Conservation (phyloP, 2,329 filamentous ascomycete genomes). For the Pseudogymnoascus sp. region DNA sequence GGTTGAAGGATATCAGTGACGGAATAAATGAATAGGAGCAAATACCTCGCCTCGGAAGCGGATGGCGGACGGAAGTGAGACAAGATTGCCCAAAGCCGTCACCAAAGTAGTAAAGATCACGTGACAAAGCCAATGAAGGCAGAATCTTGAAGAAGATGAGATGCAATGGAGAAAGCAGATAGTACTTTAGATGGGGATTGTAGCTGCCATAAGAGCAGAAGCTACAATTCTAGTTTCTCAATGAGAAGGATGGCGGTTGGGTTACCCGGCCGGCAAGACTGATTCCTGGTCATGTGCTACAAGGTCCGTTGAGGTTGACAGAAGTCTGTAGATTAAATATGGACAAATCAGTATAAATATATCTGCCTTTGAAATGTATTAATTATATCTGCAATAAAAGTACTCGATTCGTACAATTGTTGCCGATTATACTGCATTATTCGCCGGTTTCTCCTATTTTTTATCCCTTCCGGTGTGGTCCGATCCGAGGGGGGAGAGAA, state of each 20-base stretch:
- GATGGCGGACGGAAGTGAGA: background rate
- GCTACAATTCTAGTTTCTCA: background rate
- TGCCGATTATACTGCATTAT: background rate
- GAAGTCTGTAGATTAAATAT: slow-evolving; percentile 2
- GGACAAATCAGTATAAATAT: background rate
- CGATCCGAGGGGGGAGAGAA: background rate
- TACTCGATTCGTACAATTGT: background rate
- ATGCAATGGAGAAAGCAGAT: background rate
- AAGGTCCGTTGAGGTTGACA: background rate
- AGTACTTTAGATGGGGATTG: background rate
- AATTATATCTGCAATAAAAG: background rate
- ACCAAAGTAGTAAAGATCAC: background rate
- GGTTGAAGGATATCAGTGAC: slow-evolving; percentile 26
- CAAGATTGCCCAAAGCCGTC: background rate
- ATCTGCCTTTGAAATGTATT: background rate
- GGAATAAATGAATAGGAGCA: background rate
- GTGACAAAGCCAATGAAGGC: background rate
- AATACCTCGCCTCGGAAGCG: background rate
- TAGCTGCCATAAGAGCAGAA: background rate
- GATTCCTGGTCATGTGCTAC: slow-evolving; percentile 2
- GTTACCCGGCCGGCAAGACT: background rate
- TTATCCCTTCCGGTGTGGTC: slow-evolving; percentile 9
- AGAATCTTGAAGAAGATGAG: background rate
- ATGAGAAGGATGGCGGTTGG: background rate
- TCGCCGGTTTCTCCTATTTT: background rate